These are phyloP conservation scores for Pseudomassariella vexata DNA, from an alignment of 2,329 filamentous ascomycete species.

Conservation along the genomic window DNA sequence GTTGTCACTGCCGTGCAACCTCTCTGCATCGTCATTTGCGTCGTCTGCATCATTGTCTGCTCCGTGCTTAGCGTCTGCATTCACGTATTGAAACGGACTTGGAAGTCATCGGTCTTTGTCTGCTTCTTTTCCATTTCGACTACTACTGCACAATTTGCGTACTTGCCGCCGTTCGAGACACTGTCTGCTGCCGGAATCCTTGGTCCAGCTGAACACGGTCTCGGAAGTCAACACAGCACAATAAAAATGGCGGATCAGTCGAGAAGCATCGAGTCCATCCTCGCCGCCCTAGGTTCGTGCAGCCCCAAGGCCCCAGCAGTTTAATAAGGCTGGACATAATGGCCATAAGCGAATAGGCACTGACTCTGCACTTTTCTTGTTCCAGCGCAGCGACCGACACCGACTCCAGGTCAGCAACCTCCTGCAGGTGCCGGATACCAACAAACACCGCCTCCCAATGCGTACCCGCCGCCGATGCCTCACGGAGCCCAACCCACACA, in stretches of 20 bases:
- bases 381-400: conserved; percentile 40
- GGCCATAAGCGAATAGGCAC: no score
- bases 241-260: conserved; percentile 31
- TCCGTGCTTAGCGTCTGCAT: background rate
- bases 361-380: no score
- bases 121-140: background rate
- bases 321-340: no score
- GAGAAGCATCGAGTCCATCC: conserved; percentile 38
- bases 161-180: background rate
- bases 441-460: conserved; percentile 30
- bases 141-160: background rate
- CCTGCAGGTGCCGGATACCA: conserved; percentile 25
- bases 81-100: background rate
- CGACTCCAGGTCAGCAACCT: conserved; percentile 35
- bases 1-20: background rate
- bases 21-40: background rate
- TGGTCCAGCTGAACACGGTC: no score
- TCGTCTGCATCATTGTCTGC: background rate
- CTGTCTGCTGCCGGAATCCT: no score
- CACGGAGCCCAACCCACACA: conserved; percentile 31
- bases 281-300: conserved; percentile 42
- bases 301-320: conserved; percentile 2
- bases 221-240: no score
- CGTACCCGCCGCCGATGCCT: conserved; percentile 30
- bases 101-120: background rate